These are phyloP conservation scores for Globisporangium orthogonon DNA, from an alignment of 352 stramenopile species.

Conservation along the genomic window DNA sequence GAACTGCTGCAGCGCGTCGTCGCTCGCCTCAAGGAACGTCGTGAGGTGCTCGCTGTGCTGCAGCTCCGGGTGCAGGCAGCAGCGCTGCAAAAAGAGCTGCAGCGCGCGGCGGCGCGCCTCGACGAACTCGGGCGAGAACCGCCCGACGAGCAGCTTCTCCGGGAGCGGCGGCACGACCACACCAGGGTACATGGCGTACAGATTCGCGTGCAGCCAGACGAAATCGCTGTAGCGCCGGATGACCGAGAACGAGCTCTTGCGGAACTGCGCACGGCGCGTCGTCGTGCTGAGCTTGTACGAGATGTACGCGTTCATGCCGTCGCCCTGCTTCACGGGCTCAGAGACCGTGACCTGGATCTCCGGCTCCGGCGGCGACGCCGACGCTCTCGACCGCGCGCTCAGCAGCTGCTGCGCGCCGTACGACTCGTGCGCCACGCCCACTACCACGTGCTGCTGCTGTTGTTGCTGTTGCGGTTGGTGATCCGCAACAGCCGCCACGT, in stretches of 20 bases:
- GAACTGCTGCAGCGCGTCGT: slow-evolving; percentile 64
- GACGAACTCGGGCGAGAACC: slow-evolving; percentile 92
- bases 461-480: neutral
- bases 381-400: slow-evolving; percentile 1
- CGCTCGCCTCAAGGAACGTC: slow-evolving; percentile 76
- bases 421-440: slow-evolving; percentile 12
- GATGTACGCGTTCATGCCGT: slow-evolving; percentile 97
- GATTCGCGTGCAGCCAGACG: slow-evolving; percentile 91
- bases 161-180: slow-evolving; percentile 93
- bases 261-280: slow-evolving; percentile 64
- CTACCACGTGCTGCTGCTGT: neutral
- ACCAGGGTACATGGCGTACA: slow-evolving; percentile 83
- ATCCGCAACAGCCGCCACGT: neutral
- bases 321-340: slow-evolving; percentile 94
- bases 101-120: slow-evolving; percentile 74
- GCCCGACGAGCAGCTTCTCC: slow-evolving; percentile 93
- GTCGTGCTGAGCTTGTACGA: slow-evolving; percentile 94
- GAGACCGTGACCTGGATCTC: slow-evolving; percentile 85
- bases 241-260: slow-evolving; percentile 86
- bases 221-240: slow-evolving; percentile 94
- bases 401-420: slow-evolving; percentile 15
- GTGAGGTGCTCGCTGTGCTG: slow-evolving; percentile 82
- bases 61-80: slow-evolving; percentile 73
- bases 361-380: slow-evolving; percentile 10
- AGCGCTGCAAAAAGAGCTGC: slow-evolving; percentile 77